Evolutionary conservation across 352 stramenopile species (phyloP).

Genomic region (Globisporangium perplexum): DNA sequence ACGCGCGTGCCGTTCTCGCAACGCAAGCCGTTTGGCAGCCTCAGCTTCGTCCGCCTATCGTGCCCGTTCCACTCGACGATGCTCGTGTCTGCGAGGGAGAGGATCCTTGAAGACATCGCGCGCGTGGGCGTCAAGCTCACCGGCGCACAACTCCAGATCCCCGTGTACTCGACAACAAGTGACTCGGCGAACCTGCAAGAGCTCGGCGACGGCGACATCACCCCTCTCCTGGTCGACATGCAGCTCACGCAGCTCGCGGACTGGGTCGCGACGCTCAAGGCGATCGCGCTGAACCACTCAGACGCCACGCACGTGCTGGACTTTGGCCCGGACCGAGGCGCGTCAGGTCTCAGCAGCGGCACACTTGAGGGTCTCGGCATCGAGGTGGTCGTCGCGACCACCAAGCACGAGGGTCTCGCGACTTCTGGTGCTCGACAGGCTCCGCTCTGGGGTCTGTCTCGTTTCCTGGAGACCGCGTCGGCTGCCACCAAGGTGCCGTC

Average conservation of each 20-base stretch:
- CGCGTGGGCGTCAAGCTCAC: constrained; percentile 30
- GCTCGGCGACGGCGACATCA: constrained; percentile 30
- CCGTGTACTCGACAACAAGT: constrained; percentile 55
- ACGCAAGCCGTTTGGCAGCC: constrained; percentile 59
- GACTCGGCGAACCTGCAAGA: constrained; percentile 52
- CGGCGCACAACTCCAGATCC: constrained; percentile 47
- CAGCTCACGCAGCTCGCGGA: constrained; percentile 60
- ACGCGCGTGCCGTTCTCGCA: constrained; percentile 75
- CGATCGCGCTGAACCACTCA: constrained; percentile 25
- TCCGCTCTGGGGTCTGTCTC: constrained; percentile 16
- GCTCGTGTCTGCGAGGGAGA: constrained; percentile 30
- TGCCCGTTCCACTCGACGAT: constrained; percentile 74
- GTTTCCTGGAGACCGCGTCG: constrained; percentile 26
- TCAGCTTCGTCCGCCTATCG: constrained; percentile 55
- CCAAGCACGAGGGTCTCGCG: too few species aligned
- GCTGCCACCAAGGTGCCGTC: too few species aligned
- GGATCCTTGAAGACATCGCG: constrained; percentile 43
- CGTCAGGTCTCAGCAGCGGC: constrained; percentile 35
- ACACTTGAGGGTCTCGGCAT: constrained; percentile 51
- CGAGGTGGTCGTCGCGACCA: too few species aligned
- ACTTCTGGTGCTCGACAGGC: too few species aligned
- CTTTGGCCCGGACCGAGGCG: constrained; percentile 60
- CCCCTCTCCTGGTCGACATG: constrained; percentile 49
- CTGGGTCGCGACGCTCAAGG: constrained; percentile 47
- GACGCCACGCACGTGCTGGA: constrained; percentile 72